Conservation (phyloP, 2,329 filamentous ascomycete species). For the Cladosporium oxysporum region DNA sequence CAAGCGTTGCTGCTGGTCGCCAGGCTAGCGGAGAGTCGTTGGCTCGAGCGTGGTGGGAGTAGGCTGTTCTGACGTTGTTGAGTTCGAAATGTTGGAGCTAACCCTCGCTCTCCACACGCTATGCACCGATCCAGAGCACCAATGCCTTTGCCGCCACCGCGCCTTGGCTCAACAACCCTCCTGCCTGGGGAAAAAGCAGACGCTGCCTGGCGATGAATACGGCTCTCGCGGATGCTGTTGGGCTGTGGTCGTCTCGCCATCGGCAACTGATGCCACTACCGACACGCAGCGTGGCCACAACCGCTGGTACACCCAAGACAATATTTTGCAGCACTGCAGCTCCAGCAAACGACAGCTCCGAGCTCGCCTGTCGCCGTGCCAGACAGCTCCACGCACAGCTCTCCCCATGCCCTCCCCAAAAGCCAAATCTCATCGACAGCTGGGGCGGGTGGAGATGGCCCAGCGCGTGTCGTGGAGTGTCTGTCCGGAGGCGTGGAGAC, state of each 20-base stretch:
- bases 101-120: constrained; percentile 13
- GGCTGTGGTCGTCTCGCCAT: background rate
- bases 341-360: constrained; percentile 10
- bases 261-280: background rate
- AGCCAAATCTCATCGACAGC: background rate
- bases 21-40: background rate
- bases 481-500: background rate
- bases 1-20: constrained; percentile 5
- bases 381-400: background rate
- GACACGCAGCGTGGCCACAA: background rate
- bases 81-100: background rate
- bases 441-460: background rate
- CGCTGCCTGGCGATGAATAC: background rate
- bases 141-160: background rate
- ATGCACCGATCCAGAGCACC: constrained; percentile 7
- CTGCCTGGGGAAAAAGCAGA: background rate
- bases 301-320: background rate
- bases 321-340: background rate
- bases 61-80: background rate
- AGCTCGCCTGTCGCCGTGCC: constrained; percentile 1
- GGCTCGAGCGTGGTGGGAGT: constrained; percentile 3
- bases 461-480: background rate
- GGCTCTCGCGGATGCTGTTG: background rate
- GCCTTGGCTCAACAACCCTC: background rate
- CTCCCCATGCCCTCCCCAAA: background rate